These are phyloP conservation scores for Bassia scoparia DNA, from an alignment of 148 eudicot genomes.

Conservation along the genomic window DNA sequence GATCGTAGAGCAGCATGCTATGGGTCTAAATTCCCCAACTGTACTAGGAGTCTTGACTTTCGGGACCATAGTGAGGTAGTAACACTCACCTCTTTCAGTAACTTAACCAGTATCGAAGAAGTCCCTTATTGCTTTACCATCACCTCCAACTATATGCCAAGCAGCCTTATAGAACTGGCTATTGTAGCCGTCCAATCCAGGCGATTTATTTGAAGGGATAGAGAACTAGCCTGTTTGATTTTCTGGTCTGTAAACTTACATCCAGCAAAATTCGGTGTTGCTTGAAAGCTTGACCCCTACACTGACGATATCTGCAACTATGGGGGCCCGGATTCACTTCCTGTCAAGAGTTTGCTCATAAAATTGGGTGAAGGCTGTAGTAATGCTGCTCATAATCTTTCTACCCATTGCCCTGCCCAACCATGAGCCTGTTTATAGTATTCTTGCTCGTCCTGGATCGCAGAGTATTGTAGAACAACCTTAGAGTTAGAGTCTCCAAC, in stretches of 20 bases:
- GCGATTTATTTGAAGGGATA: background rate
- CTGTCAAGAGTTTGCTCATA: background rate
- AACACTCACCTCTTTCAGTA: background rate
- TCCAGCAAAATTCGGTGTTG: background rate
- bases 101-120: background rate
- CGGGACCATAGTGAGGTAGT: background rate
- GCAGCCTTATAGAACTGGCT: background rate
- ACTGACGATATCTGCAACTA: background rate
- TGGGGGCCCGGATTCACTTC: background rate
- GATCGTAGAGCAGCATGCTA: background rate
- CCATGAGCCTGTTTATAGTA: background rate
- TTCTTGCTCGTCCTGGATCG: background rate
- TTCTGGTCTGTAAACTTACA: background rate
- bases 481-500: background rate
- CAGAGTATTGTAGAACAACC: background rate
- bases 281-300: background rate
- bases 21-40: background rate
- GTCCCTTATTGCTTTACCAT: background rate
- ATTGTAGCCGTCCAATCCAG: background rate
- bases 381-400: background rate
- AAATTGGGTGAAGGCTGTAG: background rate
- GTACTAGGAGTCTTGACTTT: background rate
- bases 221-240: background rate
- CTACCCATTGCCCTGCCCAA: background rate
- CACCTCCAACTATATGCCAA: background rate